Conservation (phyloP, 1,284 basidiomycete species). For the Irpex sp. region DNA sequence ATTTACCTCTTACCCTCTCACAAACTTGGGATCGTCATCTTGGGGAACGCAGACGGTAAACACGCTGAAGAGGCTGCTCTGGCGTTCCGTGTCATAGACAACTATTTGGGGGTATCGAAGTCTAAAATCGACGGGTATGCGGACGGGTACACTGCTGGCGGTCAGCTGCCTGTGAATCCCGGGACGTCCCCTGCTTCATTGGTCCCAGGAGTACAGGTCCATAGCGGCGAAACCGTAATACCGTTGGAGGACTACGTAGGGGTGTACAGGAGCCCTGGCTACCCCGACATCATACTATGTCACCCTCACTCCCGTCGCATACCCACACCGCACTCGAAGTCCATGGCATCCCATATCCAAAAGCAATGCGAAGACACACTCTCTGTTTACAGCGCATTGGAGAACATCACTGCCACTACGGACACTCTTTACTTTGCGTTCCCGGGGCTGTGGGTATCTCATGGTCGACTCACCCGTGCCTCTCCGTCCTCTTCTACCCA, state of each 20-base stretch:
- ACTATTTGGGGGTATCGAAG: not conserved
- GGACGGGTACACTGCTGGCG: no score
- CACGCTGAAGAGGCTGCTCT: constrained; percentile 1
- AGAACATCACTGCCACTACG: constrained; percentile 2
- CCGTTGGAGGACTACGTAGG: constrained; percentile 18
- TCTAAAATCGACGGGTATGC: no score
- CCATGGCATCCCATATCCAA: not conserved
- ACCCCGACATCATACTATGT: constrained; percentile 21
- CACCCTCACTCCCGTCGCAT: not conserved
- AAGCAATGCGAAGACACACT: constrained; percentile 17
- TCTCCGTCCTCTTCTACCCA: no score
- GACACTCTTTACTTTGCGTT: constrained; percentile 14
- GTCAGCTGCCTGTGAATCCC: no score
- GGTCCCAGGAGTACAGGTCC: not conserved
- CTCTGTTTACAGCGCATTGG: constrained; percentile 14
- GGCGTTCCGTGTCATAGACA: constrained; percentile 3
- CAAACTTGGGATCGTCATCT: not conserved
- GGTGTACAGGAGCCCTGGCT: constrained; percentile 19
- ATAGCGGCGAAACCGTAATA: not conserved
- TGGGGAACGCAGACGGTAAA: constrained; percentile 4
- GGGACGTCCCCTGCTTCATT: not conserved
- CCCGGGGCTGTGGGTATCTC: constrained; percentile 17
- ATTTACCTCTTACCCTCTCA: not conserved
- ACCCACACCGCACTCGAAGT: no score
- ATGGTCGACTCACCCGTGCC: constrained; percentile 16